Base-by-base conservation (phyloP, 495 filamentous ascomycete genomes). In the Entonaema liquescens region DNA sequence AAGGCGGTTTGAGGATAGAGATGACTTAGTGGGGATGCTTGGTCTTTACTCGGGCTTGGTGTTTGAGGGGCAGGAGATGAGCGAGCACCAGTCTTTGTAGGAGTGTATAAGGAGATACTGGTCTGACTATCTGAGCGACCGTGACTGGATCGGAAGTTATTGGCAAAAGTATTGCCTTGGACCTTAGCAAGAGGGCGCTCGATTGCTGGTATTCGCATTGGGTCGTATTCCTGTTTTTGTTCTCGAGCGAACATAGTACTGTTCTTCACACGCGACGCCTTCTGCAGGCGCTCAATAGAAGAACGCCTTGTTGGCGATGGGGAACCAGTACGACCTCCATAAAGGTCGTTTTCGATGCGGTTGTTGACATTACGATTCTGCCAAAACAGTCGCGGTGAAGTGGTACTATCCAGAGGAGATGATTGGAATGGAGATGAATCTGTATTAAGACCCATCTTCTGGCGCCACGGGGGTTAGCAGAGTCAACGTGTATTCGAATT, bases 191-290 rank as follows among this genome's bases (percentile, higher is more conserved):
- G 82, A 12, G 95, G 94, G 65, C 94, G 86, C 72, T 96, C 91
- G 11, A 93, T 83, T 40, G 91, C 81, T 8, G 90, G 90, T 25
- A 91, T 78, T 57, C 89, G 86, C n/a, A 91, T 82, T 11, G 93
- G 93, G 74, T 97, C 93, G 77, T 97, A 96, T 74, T 97, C 93
- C 73, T 95, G 87, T 74, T 93, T 92, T 70, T 92, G 87, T 78
- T 97, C 93, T 29, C 93, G 91, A 23, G 93, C 92, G 72, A 97
- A 92, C 85, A 98, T 97, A 81, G 88, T 94, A 84, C 94, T 95
- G 81, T 97, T 98, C 82, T 95, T 97, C 56, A 99, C 95, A 42
- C 95, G 91, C 40, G 95, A 97, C 3, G 91, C 93, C 70, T 91
- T 90, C 82, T 98, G 96, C 62, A 99, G 80, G 55, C 93, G 93